Conservation (phyloP, 495 filamentous ascomycete genomes). For the Melanomma pulvis-pyrius region DNA sequence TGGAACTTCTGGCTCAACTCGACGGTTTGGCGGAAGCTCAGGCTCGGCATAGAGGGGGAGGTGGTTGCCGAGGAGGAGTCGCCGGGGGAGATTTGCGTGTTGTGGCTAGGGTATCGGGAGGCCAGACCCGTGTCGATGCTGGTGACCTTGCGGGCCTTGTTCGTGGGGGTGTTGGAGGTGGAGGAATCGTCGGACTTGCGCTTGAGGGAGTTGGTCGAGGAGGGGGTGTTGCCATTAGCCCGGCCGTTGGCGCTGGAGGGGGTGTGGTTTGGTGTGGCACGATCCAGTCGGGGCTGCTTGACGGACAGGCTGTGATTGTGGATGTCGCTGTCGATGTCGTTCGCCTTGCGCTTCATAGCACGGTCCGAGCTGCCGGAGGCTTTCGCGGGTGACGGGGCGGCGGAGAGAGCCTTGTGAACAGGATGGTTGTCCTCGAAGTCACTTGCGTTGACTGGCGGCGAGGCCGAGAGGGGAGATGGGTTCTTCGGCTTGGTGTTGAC, state of each 20-base stretch:
- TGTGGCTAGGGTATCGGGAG: conserved; percentile 25
- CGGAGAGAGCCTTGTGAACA: conserved; percentile 34
- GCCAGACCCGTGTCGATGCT: conserved; percentile 31
- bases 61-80: conserved; percentile 31
- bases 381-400: conserved; percentile 35
- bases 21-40: conserved; percentile 40
- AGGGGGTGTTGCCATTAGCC: conserved; percentile 18
- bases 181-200: conserved; percentile 32
- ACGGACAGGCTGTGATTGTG: conserved; percentile 32
- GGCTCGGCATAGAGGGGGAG: conserved; percentile 19
- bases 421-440: conserved; percentile 38
- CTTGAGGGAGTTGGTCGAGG: conserved; percentile 30
- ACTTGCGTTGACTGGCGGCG: conserved; percentile 41
- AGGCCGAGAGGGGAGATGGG: conserved; percentile 40
- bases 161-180: conserved; percentile 16
- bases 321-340: conserved; percentile 33
- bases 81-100: conserved; percentile 23
- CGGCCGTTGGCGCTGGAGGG: conserved; percentile 21
- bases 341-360: conserved; percentile 43
- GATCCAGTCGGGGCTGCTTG: conserved; percentile 33
- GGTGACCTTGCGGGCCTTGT: conserved; percentile 33
- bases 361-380: conserved; percentile 26
- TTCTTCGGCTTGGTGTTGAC: conserved; percentile 41
- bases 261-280: conserved; percentile 24
- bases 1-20: conserved; percentile 38